Evolutionary conservation across 2,329 filamentous ascomycete genomes (phyloP).

Genomic region (Diaporthe citrichinensis): DNA sequence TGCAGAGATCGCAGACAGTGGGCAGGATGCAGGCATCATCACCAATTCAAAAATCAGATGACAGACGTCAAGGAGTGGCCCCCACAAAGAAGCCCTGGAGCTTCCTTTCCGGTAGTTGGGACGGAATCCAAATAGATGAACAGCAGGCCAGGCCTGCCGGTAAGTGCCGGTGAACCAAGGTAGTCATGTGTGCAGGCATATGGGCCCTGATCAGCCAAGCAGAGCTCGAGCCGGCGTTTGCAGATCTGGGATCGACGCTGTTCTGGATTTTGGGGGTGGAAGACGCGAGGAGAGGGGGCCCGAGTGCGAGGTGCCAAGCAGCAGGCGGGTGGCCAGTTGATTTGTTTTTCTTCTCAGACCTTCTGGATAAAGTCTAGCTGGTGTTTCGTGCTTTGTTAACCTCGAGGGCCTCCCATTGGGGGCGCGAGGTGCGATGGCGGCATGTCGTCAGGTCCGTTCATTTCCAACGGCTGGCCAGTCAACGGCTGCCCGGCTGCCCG

Average conservation of each 20-base stretch:
- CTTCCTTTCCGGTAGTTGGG: slow-evolving; percentile 25
- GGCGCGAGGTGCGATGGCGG: background rate
- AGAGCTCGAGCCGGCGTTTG: slow-evolving; percentile 13
- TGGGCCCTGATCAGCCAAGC: background rate
- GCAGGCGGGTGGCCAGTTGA: background rate
- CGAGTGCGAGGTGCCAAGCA: background rate
- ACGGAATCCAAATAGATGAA: slow-evolving; percentile 9
- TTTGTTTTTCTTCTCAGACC: background rate
- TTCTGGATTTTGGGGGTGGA: background rate
- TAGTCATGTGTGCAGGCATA: background rate
- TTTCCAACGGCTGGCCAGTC: slow-evolving; percentile 20
- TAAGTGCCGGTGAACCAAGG: background rate
- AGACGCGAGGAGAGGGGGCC: background rate
- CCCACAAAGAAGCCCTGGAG: background rate
- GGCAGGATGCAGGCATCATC: slow-evolving; percentile 13
- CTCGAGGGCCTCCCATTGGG: slow-evolving; percentile 1
- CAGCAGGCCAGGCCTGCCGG: background rate
- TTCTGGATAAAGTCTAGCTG: slow-evolving; percentile 16
- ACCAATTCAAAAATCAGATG: slow-evolving; percentile 3
- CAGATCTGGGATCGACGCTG: slow-evolving; percentile 32
- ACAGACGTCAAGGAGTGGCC: slow-evolving; percentile 2
- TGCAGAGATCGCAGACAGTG: background rate
- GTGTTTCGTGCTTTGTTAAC: slow-evolving; percentile 2
- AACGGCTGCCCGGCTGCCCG: background rate
- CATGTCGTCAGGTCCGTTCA: slow-evolving; percentile 7